A percentile compares a stretch with the other conserved stretches of the same genome.
Conservation (phyloP, 257 asterid species). For the Solanum pennellii region DNA sequence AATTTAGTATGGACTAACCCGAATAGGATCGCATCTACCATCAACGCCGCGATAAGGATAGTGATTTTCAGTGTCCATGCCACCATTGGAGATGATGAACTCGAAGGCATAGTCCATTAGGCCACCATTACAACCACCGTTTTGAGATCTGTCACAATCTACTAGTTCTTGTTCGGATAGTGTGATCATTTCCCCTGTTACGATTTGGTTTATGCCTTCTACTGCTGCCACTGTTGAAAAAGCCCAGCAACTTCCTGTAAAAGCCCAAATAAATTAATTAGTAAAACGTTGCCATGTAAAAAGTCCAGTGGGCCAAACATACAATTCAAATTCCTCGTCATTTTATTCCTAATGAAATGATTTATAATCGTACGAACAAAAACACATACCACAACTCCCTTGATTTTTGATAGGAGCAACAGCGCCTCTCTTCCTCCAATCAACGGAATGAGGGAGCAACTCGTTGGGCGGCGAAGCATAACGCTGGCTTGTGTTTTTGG, state of each 20-base stretch:
- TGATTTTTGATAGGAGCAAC: constrained; percentile 57
- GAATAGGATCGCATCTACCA: constrained; percentile 41
- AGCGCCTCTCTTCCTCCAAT: constrained; percentile 68
- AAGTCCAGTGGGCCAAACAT: neutral
- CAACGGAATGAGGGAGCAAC: constrained; percentile 48
- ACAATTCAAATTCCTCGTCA: no score
- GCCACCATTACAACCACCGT: constrained; percentile 71
- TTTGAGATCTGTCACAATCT: constrained; percentile 47
- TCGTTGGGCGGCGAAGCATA: constrained; percentile 29
- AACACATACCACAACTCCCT: constrained; percentile 50
- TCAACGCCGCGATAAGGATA: constrained; percentile 62
- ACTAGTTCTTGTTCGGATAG: constrained; percentile 71
- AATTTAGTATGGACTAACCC: constrained; percentile 10
- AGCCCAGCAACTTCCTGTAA: constrained; percentile 78
- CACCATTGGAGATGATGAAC: constrained; percentile 62
- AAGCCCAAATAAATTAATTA: neutral
- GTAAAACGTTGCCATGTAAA: neutral
- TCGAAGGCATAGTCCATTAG: constrained; percentile 74
- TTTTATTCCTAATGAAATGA: no score
- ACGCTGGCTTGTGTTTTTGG: constrained; percentile 32
- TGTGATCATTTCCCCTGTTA: constrained; percentile 44
- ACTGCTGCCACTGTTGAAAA: constrained; percentile 70
- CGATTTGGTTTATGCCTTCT: constrained; percentile 48
- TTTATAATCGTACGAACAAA: no score
- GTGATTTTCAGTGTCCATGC: constrained; percentile 63